Base-by-base conservation (phyloP, 352 stramenopile species). In the Phytophthora foliorum region DNA sequence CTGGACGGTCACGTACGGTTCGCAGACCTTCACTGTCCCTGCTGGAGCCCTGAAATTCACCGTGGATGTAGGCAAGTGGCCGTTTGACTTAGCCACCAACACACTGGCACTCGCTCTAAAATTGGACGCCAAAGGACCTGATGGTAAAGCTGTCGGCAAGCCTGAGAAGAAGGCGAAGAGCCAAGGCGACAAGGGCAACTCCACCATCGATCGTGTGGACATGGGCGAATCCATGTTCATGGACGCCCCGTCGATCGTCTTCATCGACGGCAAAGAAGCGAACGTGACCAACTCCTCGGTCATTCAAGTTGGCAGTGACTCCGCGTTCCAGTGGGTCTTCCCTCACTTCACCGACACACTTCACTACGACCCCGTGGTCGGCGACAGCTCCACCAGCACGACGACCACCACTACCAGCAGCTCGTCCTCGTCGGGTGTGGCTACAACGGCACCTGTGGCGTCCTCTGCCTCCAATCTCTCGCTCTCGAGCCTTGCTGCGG, bases 361-460 rank as follows among this genome's bases (percentile, higher is more conserved):
- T 14, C 77, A 79, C 66, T 89, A 89, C 71, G 80, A 89, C 44
- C 80, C 80, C 3, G 80, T 89, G 8, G 57, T 81, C n/a, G 75
- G 77, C 5, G 57, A 73, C 14, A 67, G 19, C 29, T 38, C 27
- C n/a, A 59, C 39, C n/a, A 54, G 42, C 1, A 67, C 19, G 7
- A 25, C 45, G 11, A 61, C 24, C 1, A 50, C 24, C 1, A 50
- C 21, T 0, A 60, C 39, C 59, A 39, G 39, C 3, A 53, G 29
- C 22, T 58, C 60, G 4, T 56, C 58, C 16, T 41, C 59, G 10
- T 56, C 49, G 11, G 19, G 19, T 11, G 19, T 16, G n/a, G 7
- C 57, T 3, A 57, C 53, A 4, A 7, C 17, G 6, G 10, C 62
- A 4, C 9, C 62, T 4, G 45, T 57, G 2, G 42, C 56, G 3